These are phyloP conservation scores for Torrubiella hemipterigena DNA, from an alignment of 2,329 filamentous ascomycete species.

Conservation along the genomic window DNA sequence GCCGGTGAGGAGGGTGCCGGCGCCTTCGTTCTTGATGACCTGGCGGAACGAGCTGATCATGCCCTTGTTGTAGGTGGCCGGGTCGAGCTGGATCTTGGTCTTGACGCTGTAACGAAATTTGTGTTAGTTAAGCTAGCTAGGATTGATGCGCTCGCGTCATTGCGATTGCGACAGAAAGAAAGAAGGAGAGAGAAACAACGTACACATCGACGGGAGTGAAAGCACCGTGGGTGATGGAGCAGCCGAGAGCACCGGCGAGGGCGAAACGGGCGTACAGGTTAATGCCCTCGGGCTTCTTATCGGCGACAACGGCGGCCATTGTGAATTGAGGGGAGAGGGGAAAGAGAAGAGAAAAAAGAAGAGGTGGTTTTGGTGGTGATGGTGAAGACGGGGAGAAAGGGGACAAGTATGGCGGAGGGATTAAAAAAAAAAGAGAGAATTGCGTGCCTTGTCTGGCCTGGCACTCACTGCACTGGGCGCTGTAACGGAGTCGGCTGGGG, in stretches of 20 bases:
- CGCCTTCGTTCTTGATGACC: constrained; percentile 66
- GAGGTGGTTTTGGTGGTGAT: constrained; percentile 4
- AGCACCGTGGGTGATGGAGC: constrained; percentile 91
- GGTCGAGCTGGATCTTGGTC: constrained; percentile 80
- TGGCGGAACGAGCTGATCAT: constrained; percentile 71
- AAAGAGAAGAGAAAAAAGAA: constrained; percentile 4
- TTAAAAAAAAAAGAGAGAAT: too few relatives aligned
- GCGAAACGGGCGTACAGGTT: constrained; percentile 91
- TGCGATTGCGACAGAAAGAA: neutral
- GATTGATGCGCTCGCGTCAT: neutral
- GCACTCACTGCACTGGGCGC: too few relatives aligned
- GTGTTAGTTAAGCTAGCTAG: constrained; percentile 7
- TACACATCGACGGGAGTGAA: constrained; percentile 99
- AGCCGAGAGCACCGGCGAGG: constrained; percentile 95
- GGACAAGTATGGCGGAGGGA: too few relatives aligned
- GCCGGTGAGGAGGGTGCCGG: constrained; percentile 68
- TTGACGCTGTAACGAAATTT: constrained; percentile 53
- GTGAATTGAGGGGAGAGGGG: constrained; percentile 24
- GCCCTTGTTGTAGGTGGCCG: constrained; percentile 68
- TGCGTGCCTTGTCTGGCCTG: too few relatives aligned
- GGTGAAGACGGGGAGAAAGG: too few relatives aligned
- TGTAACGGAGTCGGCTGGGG: too few relatives aligned
- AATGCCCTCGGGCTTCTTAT: constrained; percentile 34
- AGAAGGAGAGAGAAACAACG: constrained; percentile 29
- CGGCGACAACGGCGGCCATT: constrained; percentile 29